Conservation (phyloP, 495 filamentous ascomycete species). For the Lophiostoma macrostomum region DNA sequence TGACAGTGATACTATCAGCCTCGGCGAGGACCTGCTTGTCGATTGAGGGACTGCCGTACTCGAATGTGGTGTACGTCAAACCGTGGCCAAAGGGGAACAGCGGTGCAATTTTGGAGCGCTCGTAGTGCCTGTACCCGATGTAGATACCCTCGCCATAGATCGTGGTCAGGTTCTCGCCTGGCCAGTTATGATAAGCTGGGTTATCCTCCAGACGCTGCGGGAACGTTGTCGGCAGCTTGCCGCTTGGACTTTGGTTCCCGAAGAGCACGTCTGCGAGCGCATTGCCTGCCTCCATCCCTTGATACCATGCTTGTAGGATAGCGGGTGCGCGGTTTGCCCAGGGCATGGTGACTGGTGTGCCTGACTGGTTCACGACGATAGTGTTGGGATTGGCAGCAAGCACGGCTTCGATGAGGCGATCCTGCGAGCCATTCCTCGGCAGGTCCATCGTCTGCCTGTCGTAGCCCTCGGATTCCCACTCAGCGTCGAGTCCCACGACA, state of each 20-base stretch:
- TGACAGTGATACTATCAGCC: constrained; percentile 52
- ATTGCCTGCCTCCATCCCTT: constrained; percentile 48
- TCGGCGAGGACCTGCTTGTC: constrained; percentile 53
- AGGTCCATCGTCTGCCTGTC: constrained; percentile 83
- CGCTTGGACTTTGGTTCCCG: constrained; percentile 43
- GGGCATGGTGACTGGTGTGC: constrained; percentile 81
- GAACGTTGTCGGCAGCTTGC: constrained; percentile 62
- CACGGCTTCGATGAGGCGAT: constrained; percentile 69
- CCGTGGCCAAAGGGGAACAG: constrained; percentile 82
- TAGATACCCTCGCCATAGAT: constrained; percentile 78
- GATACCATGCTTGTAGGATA: constrained; percentile 58
- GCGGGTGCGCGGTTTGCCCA: constrained; percentile 68
- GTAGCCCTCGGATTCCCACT: constrained; percentile 88
- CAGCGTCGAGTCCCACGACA: constrained; percentile 72
- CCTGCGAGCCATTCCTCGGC: constrained; percentile 62
- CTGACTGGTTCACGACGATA: constrained; percentile 77
- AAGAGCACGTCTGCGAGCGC: constrained; percentile 66
- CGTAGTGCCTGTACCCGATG: constrained; percentile 82
- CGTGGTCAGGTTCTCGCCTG: constrained; percentile 71
- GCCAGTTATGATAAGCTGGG: constrained; percentile 74
- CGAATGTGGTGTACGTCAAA: constrained; percentile 64
- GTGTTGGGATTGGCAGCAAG: constrained; percentile 68
- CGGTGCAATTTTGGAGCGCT: constrained; percentile 61
- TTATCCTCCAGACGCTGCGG: constrained; percentile 67
- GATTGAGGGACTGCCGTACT: constrained; percentile 61